These are phyloP conservation scores for Vicia sativa DNA, from an alignment of 306 rosid species.

Conservation along the genomic window DNA sequence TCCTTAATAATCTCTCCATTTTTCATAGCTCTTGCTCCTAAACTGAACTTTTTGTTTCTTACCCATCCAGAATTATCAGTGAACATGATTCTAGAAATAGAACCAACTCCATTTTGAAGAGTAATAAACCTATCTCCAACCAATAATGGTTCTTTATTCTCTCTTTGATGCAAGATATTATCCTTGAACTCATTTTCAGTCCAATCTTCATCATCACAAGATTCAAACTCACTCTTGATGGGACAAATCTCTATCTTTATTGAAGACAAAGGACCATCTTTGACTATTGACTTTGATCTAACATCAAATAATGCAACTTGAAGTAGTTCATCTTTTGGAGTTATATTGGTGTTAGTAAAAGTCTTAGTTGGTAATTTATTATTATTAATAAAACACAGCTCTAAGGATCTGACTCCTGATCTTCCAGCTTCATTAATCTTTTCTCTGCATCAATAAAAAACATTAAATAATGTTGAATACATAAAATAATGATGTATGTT, in stretches of 20 bases:
- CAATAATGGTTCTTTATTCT: slow-evolving; percentile 57
- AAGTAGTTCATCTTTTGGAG: slow-evolving; percentile 38
- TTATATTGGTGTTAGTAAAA: slow-evolving; percentile 16
- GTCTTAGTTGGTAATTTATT: not conserved
- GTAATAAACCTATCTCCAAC: slow-evolving; percentile 47
- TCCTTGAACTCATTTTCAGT: slow-evolving; percentile 49
- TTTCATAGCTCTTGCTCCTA: slow-evolving; percentile 55
- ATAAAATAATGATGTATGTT: too few relatives aligned
- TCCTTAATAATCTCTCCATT: slow-evolving; percentile 49
- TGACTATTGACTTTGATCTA: slow-evolving; percentile 41
- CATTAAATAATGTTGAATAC: too few relatives aligned
- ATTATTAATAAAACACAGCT: not conserved
- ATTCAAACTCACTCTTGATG: slow-evolving; percentile 55
- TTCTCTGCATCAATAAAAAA: slow-evolving; percentile 7
- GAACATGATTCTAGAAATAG: slow-evolving; percentile 28
- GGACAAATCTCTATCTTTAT: slow-evolving; percentile 50
- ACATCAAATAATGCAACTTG: slow-evolving; percentile 54
- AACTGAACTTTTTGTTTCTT: slow-evolving; percentile 52
- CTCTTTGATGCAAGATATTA: slow-evolving; percentile 47
- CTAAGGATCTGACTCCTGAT: not conserved
- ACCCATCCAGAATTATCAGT: slow-evolving; percentile 76
- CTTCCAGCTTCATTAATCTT: not conserved
- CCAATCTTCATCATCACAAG: slow-evolving; percentile 56
- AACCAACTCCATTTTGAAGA: slow-evolving; percentile 52
- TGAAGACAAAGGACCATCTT: slow-evolving; percentile 51